phyloP scores from a whole-genome alignment of 140 eudicot genomes.

The Cichorium intybus region DNA sequence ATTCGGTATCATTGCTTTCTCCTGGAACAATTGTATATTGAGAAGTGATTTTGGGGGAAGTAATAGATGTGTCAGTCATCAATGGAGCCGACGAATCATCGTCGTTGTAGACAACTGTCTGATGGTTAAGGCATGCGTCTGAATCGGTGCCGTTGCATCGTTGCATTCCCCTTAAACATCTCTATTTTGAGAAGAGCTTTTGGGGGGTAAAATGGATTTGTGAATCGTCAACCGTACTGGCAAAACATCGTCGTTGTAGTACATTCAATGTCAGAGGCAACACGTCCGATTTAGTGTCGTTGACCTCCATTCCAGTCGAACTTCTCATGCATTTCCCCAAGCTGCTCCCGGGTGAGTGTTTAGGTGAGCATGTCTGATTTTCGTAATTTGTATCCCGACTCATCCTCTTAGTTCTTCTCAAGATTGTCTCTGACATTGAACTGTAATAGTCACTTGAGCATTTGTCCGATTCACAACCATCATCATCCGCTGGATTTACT shows the following conservation, averaged over 20 bases:
- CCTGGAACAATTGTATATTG: not conserved
- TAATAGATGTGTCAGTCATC: not conserved
- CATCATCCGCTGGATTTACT: not conserved
- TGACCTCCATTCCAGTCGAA: constrained; percentile 7
- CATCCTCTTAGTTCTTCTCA: constrained; percentile 9
- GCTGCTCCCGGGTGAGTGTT: not conserved
- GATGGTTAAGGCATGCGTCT: not conserved
- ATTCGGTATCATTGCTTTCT: not conserved
- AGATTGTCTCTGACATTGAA: not conserved
- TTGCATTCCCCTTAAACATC: not conserved
- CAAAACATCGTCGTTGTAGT: not conserved
- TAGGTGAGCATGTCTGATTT: not conserved
- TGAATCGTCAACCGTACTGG: constrained; percentile 28
- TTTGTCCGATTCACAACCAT: not conserved
- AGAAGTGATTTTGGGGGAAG: not conserved
- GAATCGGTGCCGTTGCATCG: not conserved
- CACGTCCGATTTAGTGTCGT: constrained; percentile 20
- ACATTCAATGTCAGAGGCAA: constrained; percentile 22
- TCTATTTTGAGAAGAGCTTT: constrained; percentile 2
- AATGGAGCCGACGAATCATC: not conserved
- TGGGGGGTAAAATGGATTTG: not conserved
- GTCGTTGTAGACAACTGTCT: not conserved
- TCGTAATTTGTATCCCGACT: constrained; percentile 6
- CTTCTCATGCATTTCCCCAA: constrained; percentile 4
- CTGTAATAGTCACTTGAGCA: not conserved